Percentiles rank a stretch among this genome's conserved stretches.
phyloP scores from a whole-genome alignment of 2,329 filamentous ascomycete genomes.

The Hymenoscyphus salicellus region DNA sequence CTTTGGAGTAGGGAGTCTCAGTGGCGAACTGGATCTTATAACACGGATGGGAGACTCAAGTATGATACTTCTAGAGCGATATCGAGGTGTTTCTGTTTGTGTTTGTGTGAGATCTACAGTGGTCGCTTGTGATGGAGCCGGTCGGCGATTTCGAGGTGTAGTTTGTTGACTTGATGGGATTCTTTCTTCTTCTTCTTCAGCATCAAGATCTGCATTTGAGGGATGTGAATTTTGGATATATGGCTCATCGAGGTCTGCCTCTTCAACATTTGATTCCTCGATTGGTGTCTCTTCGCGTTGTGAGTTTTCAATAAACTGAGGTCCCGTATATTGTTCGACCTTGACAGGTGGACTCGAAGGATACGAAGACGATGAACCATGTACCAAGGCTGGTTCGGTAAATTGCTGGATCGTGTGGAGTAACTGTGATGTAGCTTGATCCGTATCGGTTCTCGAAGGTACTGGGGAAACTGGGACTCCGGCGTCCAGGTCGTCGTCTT shows the following conservation, averaged over 20 bases:
- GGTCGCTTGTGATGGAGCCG: slow-evolving; percentile 31
- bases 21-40: slow-evolving; percentile 24
- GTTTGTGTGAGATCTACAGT: slow-evolving; percentile 34
- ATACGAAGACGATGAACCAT: background rate
- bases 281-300: background rate
- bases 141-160: background rate
- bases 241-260: background rate
- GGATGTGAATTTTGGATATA: background rate
- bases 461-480: slow-evolving; percentile 3
- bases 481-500: background rate
- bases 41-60: slow-evolving; percentile 31
- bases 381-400: slow-evolving; percentile 18
- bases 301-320: background rate
- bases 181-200: slow-evolving; percentile 6
- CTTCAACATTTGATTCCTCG: background rate
- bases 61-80: slow-evolving; percentile 20
- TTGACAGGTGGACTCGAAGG: slow-evolving; percentile 8
- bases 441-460: slow-evolving; percentile 31
- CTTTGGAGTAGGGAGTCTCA: slow-evolving; percentile 17
- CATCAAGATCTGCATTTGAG: background rate
- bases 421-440: slow-evolving; percentile 33
- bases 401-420: slow-evolving; percentile 30
- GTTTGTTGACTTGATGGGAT: slow-evolving; percentile 17
- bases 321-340: background rate
- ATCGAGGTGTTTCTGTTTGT: slow-evolving; percentile 24